Evolutionary conservation across 495 filamentous ascomycete genomes (phyloP).

Genomic region (Tetracladium setigerum): DNA sequence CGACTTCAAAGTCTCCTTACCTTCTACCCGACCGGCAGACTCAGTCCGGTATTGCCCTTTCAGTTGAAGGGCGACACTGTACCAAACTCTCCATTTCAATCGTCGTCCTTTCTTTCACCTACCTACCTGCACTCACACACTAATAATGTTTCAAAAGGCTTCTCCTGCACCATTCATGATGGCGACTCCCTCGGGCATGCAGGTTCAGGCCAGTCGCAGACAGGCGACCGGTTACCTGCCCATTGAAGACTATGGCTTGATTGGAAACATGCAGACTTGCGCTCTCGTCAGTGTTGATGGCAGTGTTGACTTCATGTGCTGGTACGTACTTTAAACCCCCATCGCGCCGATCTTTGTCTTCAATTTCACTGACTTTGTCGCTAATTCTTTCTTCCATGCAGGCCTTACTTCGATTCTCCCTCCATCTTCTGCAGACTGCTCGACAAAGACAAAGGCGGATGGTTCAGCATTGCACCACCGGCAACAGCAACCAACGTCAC

Average conservation of each 20-base stretch:
- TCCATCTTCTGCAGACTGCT: constrained; percentile 59
- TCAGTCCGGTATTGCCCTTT: too few species aligned
- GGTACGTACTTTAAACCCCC: constrained; percentile 29
- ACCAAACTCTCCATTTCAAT: too few species aligned
- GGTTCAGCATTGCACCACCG: constrained; percentile 54
- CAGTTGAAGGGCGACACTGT: too few species aligned
- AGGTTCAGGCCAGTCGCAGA: constrained; percentile 8
- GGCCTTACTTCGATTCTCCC: constrained; percentile 62
- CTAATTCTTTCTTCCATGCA: constrained; percentile 15
- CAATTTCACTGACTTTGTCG: not conserved
- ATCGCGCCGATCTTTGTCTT: not conserved
- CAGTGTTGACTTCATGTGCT: constrained; percentile 70
- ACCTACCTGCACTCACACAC: too few species aligned
- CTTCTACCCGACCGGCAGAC: too few species aligned
- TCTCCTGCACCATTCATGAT: too few species aligned
- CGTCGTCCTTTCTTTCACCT: too few species aligned
- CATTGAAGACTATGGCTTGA: constrained; percentile 69
- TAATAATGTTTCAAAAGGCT: too few species aligned
- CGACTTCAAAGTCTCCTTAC: too few species aligned
- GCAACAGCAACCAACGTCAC: constrained; percentile 42
- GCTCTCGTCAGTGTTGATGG: constrained; percentile 64
- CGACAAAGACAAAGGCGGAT: constrained; percentile 63
- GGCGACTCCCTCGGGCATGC: too few species aligned
- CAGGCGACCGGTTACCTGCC: constrained; percentile 42
- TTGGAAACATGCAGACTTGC: constrained; percentile 73